Evolutionary conservation across 805 yeast genomes (phyloP), one percentile per base, ranked within the genome.

Genomic region (Myxozyma neglecta): DNA sequence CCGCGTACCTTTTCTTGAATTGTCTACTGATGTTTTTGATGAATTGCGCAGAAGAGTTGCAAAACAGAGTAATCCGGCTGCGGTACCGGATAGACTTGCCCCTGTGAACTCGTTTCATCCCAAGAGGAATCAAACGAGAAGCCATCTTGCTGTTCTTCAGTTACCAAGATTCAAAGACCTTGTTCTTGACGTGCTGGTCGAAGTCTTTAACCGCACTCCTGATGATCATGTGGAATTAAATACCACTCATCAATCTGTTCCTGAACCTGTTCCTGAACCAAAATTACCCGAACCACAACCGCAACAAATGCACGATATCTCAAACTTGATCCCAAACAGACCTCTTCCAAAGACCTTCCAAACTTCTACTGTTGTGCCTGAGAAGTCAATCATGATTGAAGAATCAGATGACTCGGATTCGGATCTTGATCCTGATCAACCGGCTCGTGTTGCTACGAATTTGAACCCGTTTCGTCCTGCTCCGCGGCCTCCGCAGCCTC

Each of bases 71-170:
- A 79, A 81, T 36, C 51, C 52, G 5, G 44, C 45, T 9, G 39
- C 56, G 9, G 83, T 83, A 66, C 85, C 88, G 0, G 85, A 83
- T 57, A 65, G 70, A 9, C 79, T 93, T 56, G 79, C 85, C 44
- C 92, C 96, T 6, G 83, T 84, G 69, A 79, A 83, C 6, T 80
- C 81, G 18, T 90, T 90, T 76, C 99, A 94, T 74, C 92, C 96
- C 47, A 92, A 91, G 72, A 83, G 99, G 71, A 96, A 94, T 72
- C 96, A 91, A 74, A 98, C 99, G 1, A 82, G 99, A 69, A 89
- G 89, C 74, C 93, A 92, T 75, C 81, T 94, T 68, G 87, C 97
- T 5, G 85, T 89, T 53, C 81, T 94, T 61, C 94, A 97, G 1
- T 85, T 86, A 53, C 74, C 86, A 2, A 77, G 98, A 63, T 94